A percentile compares a stretch with the other conserved stretches of the same genome.
These are phyloP conservation scores for Annulohypoxylon moriforme DNA, from an alignment of 495 filamentous ascomycete species.

Conservation along the genomic window DNA sequence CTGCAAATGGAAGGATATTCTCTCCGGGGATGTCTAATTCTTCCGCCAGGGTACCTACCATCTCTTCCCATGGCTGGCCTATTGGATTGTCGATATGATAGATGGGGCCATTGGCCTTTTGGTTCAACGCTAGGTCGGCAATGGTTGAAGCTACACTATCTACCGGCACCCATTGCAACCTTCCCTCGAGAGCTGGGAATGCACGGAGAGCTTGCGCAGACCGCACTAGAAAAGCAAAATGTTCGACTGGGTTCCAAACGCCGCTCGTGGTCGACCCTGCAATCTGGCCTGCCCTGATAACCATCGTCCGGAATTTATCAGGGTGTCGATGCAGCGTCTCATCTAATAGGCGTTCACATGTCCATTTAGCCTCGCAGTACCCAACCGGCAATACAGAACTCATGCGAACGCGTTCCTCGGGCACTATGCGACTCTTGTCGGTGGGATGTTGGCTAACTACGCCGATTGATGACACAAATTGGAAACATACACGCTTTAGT, in stretches of 20 bases:
- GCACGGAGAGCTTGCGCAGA: slow-evolving; percentile 59
- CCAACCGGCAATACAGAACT: slow-evolving; percentile 57
- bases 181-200: slow-evolving; percentile 58
- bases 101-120: slow-evolving; percentile 44
- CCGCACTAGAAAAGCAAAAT: slow-evolving; percentile 63
- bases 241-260: slow-evolving; percentile 65
- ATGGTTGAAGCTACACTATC: slow-evolving; percentile 57
- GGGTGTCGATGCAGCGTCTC: slow-evolving; percentile 60
- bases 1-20: slow-evolving; percentile 56
- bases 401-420: slow-evolving; percentile 49
- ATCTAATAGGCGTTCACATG: slow-evolving; percentile 63
- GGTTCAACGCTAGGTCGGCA: slow-evolving; percentile 17
- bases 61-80: slow-evolving; percentile 60
- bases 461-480: slow-evolving; percentile 67
- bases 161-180: slow-evolving; percentile 62
- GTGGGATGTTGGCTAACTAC: slow-evolving; percentile 59
- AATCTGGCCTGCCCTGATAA: slow-evolving; percentile 62
- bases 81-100: slow-evolving; percentile 69
- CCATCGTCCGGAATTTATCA: slow-evolving; percentile 56
- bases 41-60: slow-evolving; percentile 54
- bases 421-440: slow-evolving; percentile 48
- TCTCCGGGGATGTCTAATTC: slow-evolving; percentile 51
- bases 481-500: slow-evolving; percentile 54
- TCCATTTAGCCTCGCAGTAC: slow-evolving; percentile 64
- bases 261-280: slow-evolving; percentile 61